Conservation (phyloP, 495 filamentous ascomycete species). For the Xylaria scruposa region DNA sequence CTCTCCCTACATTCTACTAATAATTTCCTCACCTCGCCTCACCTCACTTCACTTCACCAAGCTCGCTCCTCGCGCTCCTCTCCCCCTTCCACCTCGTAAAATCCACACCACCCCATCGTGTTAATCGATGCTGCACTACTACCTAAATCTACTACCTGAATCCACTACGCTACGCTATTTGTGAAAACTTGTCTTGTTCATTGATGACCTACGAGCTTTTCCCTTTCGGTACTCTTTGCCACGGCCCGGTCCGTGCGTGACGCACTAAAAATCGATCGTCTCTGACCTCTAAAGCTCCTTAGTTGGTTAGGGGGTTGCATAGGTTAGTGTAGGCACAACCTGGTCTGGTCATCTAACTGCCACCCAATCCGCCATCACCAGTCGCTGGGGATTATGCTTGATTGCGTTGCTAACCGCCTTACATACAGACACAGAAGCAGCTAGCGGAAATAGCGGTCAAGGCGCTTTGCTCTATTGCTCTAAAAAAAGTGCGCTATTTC, state of each 20-base stretch:
- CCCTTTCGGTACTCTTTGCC: neutral
- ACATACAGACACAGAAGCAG: neutral
- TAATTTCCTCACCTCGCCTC: neutral
- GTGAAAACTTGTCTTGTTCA: neutral
- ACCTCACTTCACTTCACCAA: no score
- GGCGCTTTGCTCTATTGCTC: neutral
- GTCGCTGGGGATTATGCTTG: neutral
- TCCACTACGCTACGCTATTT: neutral
- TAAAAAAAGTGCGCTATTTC: slow-evolving; percentile 12
- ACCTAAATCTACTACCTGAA: neutral
- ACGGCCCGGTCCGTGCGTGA: slow-evolving; percentile 15
- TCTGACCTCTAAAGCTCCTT: neutral
- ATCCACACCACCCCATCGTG: neutral
- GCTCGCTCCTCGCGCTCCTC: neutral
- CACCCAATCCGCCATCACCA: neutral
- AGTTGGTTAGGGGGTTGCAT: neutral
- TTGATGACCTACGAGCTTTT: neutral
- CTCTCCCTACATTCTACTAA: neutral
- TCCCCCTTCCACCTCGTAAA: neutral
- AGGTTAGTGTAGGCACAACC: neutral
- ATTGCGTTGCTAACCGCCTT: neutral
- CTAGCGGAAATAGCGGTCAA: slow-evolving; percentile 14
- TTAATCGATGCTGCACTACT: neutral
- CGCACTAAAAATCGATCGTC: neutral
- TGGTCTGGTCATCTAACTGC: neutral